Evolutionary conservation across 2,329 filamentous ascomycete species (phyloP), one percentile per base, ranked within the genome.

Genomic region (Macrophomina phaseolina): DNA sequence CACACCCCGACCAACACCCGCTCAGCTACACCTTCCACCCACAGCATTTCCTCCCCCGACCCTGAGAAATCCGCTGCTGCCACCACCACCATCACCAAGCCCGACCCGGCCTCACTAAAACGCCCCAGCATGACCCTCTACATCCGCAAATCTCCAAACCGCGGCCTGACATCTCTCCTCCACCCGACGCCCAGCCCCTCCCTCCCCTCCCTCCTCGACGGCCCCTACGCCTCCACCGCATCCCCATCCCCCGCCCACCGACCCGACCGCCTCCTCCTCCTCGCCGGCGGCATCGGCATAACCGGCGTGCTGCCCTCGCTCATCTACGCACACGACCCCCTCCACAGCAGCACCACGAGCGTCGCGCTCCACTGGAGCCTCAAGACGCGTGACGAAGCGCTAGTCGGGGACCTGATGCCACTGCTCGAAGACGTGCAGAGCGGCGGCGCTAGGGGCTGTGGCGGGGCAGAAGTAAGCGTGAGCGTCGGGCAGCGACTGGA

Each of bases 261-360:
- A 12, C 70, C 28, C 23, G 28, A 51, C 48, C 48, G 67, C 36
- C 64, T 84, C 1, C 67, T 85, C 8, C 76, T 81, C 55, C 77
- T 85, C 46, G 80, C 74, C 1, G 83, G 84, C 18, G 83, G 83
- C 8, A 81, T 85, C 34, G 83, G 83, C 51, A 82, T 85, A 70
- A 84, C 83, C 0, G 80, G 75, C 2, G 53, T 82, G 14, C 67
- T 85, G 0, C 76, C 79, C 3, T 77, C 75, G 58, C 46, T 79
- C 3, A 61, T 65, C 16, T 61, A 61, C 46, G 80, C 81, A 64
- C 62, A 65, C 23, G 78, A 79, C 66, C 67, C 42, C 42, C 16
- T 16, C 12, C 12, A 5, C 42, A 45, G 16, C 42, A n/a, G 9
- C 11, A 16, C 7, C 42, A n/a, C 42, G 16, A 45, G 9, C 42